Percentiles rank a stretch among this genome's conserved stretches.
These are phyloP conservation scores for Sistotremastrum niveocremeum DNA, from an alignment of 768 basidiomycete genomes.

Conservation along the genomic window DNA sequence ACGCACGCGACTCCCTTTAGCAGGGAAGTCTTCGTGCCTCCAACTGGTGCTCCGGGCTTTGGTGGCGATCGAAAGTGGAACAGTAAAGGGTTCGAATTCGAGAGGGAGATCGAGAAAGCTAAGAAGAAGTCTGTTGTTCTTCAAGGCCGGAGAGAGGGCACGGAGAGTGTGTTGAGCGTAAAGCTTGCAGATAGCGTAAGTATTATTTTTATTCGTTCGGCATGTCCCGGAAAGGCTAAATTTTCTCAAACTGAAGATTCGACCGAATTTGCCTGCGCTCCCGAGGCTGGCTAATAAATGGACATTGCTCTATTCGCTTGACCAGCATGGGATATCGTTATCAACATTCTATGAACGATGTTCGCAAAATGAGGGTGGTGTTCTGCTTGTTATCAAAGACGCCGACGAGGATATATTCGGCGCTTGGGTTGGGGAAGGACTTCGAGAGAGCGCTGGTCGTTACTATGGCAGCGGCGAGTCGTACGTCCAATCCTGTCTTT, in stretches of 20 bases:
- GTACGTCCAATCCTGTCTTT: slow-evolving; percentile 29
- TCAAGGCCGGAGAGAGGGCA: slow-evolving; percentile 41
- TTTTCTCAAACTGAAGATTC: slow-evolving; percentile 34
- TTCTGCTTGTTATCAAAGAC: slow-evolving; percentile 56
- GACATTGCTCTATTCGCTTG: slow-evolving; percentile 78
- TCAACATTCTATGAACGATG: slow-evolving; percentile 72
- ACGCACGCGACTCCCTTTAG: slow-evolving; percentile 40
- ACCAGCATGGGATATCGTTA: slow-evolving; percentile 90
- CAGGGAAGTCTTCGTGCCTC: slow-evolving; percentile 28
- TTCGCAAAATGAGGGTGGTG: slow-evolving; percentile 22
- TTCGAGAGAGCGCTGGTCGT: slow-evolving; percentile 41
- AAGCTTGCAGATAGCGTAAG: slow-evolving; percentile 50
- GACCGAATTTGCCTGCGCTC: slow-evolving; percentile 59
- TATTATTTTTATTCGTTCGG: slow-evolving; percentile 4
- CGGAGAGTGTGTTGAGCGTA: slow-evolving; percentile 35
- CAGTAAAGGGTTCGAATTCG: slow-evolving; percentile 36
- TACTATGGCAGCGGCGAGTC: slow-evolving; percentile 90
- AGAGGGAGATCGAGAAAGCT: slow-evolving; percentile 19
- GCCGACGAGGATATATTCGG: slow-evolving; percentile 59
- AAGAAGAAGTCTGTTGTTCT: slow-evolving; percentile 32
- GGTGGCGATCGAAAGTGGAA: slow-evolving; percentile 56
- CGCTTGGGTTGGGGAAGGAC: slow-evolving; percentile 67
- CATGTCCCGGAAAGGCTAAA: not conserved
- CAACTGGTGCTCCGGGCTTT: slow-evolving; percentile 67
- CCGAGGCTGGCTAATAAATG: slow-evolving; percentile 56